Base-by-base conservation (phyloP, 805 yeast species). In the Komagataella populi region DNA sequence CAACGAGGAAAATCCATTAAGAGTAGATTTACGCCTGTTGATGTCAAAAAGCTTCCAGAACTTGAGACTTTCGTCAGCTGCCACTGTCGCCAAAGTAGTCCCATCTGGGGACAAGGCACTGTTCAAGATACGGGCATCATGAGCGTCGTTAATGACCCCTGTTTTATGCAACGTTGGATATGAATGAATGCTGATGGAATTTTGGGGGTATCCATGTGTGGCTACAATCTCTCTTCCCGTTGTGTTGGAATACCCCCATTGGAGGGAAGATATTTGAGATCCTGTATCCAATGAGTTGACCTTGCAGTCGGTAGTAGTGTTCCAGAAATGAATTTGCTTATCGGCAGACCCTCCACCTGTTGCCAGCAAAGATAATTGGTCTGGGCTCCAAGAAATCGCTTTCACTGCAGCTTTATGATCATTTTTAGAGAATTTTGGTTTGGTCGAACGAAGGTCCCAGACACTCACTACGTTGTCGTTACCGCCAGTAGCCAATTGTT, bases 261-360 rank as follows among this genome's bases (percentile, higher is more conserved):
- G 81, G 54, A 93, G 72, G 14, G 96, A 86, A n/a, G 95, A 83
- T 4, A 93, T 93, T 66, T 93, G 99, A 0, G 96, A 84, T 5
- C 91, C 96, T 0, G 97, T 85, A 57, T 89, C 93, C 20, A 91
- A 84, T 7, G 93, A 77, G 57, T 89, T 87, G 43, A 87, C 80
- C 54, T 95, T 71, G 1, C 90, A 80, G 1, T 98, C 99, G 0
- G 95, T 87, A 17, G 87, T 78, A 3, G 96, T 80, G 66, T 93
- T 93, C 98, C 98, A 93, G 67, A 93, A 87, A 67, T 91, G 91
- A 53, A 91, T 86, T 48, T 83, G 78, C 62, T 81, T 84, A 67
- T 93, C 97, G 36, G 86, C 77, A 10, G 95, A 84, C 14, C 99
- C 99, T 50, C 99, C 99, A 6, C 98, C 99, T 3, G 96, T 84